These are phyloP conservation scores for Agaricus blazei DNA, from an alignment of 768 basidiomycete species.

Conservation along the genomic window DNA sequence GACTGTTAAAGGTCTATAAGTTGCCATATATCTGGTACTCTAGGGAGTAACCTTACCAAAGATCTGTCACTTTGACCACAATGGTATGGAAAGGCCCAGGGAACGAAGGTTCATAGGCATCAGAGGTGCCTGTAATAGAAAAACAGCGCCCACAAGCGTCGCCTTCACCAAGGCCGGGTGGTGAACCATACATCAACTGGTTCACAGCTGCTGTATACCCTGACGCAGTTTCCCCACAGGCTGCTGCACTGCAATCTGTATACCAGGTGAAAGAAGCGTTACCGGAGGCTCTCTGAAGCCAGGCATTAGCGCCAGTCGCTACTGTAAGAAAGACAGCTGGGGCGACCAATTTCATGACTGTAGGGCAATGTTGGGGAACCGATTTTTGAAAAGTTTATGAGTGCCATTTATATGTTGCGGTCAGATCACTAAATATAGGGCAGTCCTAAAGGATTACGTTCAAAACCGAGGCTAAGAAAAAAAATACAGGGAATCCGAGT, in stretches of 20 bases:
- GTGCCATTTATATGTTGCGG: background rate
- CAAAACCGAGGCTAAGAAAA: background rate
- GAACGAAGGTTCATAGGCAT: constrained; percentile 49
- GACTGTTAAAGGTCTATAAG: constrained; percentile 22
- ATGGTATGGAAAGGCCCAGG: constrained; percentile 48
- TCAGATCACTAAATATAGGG: background rate
- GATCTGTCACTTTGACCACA: constrained; percentile 47
- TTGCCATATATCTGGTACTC: background rate
- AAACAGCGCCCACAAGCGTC: constrained; percentile 65
- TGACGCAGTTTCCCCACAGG: constrained; percentile 45
- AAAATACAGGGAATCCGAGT: background rate
- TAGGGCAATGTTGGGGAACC: background rate
- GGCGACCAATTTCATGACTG: constrained; percentile 18
- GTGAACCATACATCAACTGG: constrained; percentile 50
- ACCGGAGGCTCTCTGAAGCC: constrained; percentile 50
- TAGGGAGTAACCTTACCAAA: constrained; percentile 24
- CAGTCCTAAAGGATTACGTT: background rate
- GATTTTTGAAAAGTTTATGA: background rate
- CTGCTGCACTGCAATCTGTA: constrained; percentile 43
- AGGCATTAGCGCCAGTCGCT: constrained; percentile 23
- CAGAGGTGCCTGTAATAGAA: constrained; percentile 39
- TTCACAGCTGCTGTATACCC: constrained; percentile 55
- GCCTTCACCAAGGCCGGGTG: constrained; percentile 45
- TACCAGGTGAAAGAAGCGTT: constrained; percentile 53
- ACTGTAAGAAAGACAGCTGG: constrained; percentile 16